Percentiles rank a stretch among this genome's conserved stretches.
Conservation (phyloP, 257 asterid species). For the Gynochthodes officinalis region DNA sequence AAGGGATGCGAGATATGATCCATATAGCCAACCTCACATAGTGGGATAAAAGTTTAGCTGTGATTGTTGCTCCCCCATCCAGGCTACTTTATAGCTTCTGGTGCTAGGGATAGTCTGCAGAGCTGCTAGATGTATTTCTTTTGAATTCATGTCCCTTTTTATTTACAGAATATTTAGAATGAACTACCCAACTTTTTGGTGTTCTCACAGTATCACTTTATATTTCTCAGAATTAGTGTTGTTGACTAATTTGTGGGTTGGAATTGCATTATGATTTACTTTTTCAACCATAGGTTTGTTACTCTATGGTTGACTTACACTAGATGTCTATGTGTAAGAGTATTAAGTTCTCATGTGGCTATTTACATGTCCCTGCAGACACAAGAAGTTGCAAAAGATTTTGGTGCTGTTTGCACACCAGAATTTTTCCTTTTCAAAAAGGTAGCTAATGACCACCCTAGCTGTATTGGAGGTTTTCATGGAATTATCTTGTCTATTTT, state of each 20-base stretch:
- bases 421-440: constrained; percentile 88
- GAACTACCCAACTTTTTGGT: background rate
- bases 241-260: background rate
- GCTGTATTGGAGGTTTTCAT: background rate
- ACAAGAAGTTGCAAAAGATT: constrained; percentile 82
- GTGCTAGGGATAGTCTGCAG: background rate
- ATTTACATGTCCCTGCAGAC: constrained; percentile 41
- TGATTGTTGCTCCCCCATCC: background rate
- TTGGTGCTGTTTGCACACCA: constrained; percentile 94
- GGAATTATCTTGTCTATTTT: background rate
- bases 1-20: no score
- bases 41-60: no score
- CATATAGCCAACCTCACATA: no score
- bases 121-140: background rate
- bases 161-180: background rate
- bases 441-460: constrained; percentile 36
- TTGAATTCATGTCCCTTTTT: background rate
- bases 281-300: background rate
- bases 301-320: background rate
- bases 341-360: constrained; percentile 12
- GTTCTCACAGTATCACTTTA: background rate
- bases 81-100: background rate
- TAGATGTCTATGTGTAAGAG: background rate
- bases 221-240: no score
- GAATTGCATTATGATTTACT: background rate